These are phyloP conservation scores for Thalia dealbata DNA, from an alignment of 176 grass and related monocot genomes.

Conservation along the genomic window DNA sequence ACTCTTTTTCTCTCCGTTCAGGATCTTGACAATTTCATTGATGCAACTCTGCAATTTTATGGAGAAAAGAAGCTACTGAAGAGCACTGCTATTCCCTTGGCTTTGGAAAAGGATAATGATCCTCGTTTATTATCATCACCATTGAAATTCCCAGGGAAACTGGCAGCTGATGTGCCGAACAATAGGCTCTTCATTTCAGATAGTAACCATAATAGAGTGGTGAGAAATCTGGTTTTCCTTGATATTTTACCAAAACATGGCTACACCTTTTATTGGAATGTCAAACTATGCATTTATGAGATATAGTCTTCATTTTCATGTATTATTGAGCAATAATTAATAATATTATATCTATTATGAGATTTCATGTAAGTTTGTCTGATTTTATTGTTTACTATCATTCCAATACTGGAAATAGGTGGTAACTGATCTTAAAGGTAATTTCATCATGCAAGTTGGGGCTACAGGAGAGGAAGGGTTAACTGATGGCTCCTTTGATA, in stretches of 20 bases:
- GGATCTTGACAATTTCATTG: constrained; percentile 90
- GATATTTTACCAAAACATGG: neutral
- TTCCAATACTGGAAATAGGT: constrained; percentile 47
- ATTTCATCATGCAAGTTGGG: constrained; percentile 83
- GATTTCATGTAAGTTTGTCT: neutral
- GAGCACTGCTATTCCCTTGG: constrained; percentile 60
- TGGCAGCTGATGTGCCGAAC: constrained; percentile 70
- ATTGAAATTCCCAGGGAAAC: constrained; percentile 89
- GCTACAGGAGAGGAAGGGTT: constrained; percentile 75
- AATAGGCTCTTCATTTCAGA: constrained; percentile 95
- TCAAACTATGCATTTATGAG: too few relatives aligned
- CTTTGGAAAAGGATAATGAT: constrained; percentile 87
- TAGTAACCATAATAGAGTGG: constrained; percentile 94
- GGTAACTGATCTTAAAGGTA: constrained; percentile 64
- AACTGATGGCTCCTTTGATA: constrained; percentile 74
- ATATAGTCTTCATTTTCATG: neutral
- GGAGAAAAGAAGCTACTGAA: constrained; percentile 57
- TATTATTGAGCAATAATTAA: neutral
- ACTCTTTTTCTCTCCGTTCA: constrained; percentile 25
- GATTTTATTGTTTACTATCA: neutral
- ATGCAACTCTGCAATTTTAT: constrained; percentile 87
- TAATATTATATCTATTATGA: neutral
- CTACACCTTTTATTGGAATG: neutral
- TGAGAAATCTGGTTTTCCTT: constrained; percentile 33
- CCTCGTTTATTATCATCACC: constrained; percentile 61